Evolutionary conservation across 2,329 filamentous ascomycete species (phyloP).

Genomic region (Penicillium sp.): DNA sequence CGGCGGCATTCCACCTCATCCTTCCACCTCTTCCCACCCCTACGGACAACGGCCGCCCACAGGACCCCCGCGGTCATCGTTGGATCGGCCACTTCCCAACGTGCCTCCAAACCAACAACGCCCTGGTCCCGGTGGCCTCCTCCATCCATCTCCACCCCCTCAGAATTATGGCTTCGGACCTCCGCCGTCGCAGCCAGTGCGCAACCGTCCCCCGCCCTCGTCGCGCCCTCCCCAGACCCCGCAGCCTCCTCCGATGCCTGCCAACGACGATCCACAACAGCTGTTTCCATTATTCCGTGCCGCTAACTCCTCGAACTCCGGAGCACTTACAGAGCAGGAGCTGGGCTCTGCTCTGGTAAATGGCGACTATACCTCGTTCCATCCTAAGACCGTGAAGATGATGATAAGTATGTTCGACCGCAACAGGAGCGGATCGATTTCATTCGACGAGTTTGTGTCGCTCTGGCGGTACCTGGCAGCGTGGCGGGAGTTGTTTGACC

Average conservation of each 20-base stretch:
- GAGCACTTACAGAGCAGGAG: conserved; percentile 83
- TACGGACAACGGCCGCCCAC: conserved; percentile 25
- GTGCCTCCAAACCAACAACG: conserved; percentile 32
- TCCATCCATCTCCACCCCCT: conserved; percentile 49
- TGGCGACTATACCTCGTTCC: conserved; percentile 93
- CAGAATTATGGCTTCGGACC: conserved; percentile 57
- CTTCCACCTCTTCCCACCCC: conserved; percentile 28
- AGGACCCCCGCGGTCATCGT: conserved; percentile 25
- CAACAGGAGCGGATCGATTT: conserved; percentile 85
- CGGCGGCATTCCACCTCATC: conserved; percentile 33
- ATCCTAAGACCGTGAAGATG: conserved; percentile 92
- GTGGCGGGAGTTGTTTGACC: conserved; percentile 93
- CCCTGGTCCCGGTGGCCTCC: conserved; percentile 34
- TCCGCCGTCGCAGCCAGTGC: conserved; percentile 57
- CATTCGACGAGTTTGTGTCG: conserved; percentile 94
- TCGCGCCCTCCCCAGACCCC: conserved; percentile 71
- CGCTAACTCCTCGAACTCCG: conserved; percentile 78
- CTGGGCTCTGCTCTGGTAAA: conserved; percentile 91
- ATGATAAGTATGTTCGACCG: conserved; percentile 99
- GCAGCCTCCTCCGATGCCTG: conserved; percentile 55
- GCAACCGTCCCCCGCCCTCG: conserved; percentile 59
- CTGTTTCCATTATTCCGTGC: conserved; percentile 86
- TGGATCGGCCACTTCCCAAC: conserved; percentile 26
- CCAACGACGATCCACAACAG: conserved; percentile 59
- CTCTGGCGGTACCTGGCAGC: conserved; percentile 95